Base-by-base conservation (phyloP, 768 basidiomycete genomes). In the Mycena kentingensis region DNA sequence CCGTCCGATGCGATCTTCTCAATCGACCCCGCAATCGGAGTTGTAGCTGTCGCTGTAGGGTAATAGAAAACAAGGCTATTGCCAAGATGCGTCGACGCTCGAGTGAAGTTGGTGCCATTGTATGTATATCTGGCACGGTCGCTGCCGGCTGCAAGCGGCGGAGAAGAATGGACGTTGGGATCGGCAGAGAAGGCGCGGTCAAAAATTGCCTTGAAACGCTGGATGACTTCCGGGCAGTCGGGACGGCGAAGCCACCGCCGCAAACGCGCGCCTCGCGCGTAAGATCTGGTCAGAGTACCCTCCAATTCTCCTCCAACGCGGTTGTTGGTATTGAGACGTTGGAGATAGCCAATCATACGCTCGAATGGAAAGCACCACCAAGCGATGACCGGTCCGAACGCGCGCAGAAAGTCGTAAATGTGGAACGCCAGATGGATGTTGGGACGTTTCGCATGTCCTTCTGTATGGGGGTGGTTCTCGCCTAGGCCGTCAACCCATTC, bases 361-460 rank as follows among this genome's bases (percentile, higher is more conserved):
- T 77, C 71, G 48, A 73, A 74, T 0, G 70, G 70, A 51, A 73
- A 76, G 16, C 58, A 63, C 70, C 70, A 75, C 77, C 74, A 77
- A 1, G 65, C 65, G 1, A 58, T 60, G 0, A 71, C 54, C 2
- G 73, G 72, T 0, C 76, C 70, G 48, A 73, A 75, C 2, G 66
- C 54, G 0, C 57, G 10, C 0, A 73, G 55, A 44, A 72, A 73
- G 13, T 74, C 65, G n/a, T 63, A 57, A 5, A 76, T 45, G 47
- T 75, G 75, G 41, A 73, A 61, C 0, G 67, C 58, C 3, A 63
- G 52, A 41, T 73, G 72, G n/a, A 62, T 27, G 36, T 70, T 73
- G 2, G 58, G 45, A 2, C 49, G 15, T 1, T 37, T 6, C 2
- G 5, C 18, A 37, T 58, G 53, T 34, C 48, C 21, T 10, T 5